Conservation (phyloP, 2,329 filamentous ascomycete species). For the Arachnomyces sp. region DNA sequence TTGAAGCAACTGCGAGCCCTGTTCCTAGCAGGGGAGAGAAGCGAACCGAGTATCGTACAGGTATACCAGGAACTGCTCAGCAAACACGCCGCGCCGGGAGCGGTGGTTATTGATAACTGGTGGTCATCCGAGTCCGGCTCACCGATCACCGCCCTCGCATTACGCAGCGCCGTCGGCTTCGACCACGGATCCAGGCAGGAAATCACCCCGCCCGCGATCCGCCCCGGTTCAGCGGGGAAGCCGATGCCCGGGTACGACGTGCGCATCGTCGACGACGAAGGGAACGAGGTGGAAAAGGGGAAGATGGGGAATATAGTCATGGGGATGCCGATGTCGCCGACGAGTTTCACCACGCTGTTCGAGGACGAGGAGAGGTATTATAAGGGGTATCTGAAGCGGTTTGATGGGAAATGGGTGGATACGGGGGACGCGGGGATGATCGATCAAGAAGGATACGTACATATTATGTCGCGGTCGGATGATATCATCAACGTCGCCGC, state of each 20-base stretch:
- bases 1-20: slow-evolving; percentile 65
- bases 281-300: slow-evolving; percentile 61
- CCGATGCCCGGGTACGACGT: slow-evolving; percentile 90
- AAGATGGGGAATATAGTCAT: slow-evolving; percentile 90
- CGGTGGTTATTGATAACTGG: slow-evolving; percentile 64
- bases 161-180: slow-evolving; percentile 55
- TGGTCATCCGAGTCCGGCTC: slow-evolving; percentile 66
- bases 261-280: slow-evolving; percentile 71
- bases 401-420: slow-evolving; percentile 75
- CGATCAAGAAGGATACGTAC: slow-evolving; percentile 61
- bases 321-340: slow-evolving; percentile 72
- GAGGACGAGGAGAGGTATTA: slow-evolving; percentile 80
- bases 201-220: slow-evolving; percentile 52
- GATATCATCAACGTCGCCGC: slow-evolving; percentile 96
- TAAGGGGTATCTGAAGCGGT: slow-evolving; percentile 74
- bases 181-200: slow-evolving; percentile 31
- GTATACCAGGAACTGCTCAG: slow-evolving; percentile 70
- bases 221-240: slow-evolving; percentile 82
- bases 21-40: slow-evolving; percentile 83
- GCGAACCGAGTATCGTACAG: slow-evolving; percentile 75
- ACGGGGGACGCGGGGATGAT: slow-evolving; percentile 87
- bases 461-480: slow-evolving; percentile 61
- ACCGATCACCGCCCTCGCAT: slow-evolving; percentile 59
- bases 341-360: slow-evolving; percentile 80
- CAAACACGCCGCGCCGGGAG: slow-evolving; percentile 56